Base-by-base conservation (phyloP, 164 flowering plant genomes). In the Annona squamosa region DNA sequence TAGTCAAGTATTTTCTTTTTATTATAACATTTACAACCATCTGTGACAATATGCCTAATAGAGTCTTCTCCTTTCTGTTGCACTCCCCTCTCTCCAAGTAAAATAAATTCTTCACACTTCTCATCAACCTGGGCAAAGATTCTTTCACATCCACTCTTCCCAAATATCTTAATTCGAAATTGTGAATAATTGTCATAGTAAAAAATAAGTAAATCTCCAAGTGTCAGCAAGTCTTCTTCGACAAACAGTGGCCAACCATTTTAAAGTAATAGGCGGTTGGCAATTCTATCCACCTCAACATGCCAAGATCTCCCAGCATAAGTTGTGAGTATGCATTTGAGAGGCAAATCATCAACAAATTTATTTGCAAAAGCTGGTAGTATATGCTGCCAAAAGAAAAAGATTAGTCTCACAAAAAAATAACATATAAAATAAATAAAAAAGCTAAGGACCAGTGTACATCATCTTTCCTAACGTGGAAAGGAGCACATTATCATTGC, bases 161-260 rank as follows among this genome's bases (percentile, higher is more conserved):
- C 79, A 68, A 76, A 74, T 46, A 82, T 42, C 46, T 19, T 48
- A 26, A 82, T 67, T 69, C 78, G 62, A 68, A 82, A 80, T 5
- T 19, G 46, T 5, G 61, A 61, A 67, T 76, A 16, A 19, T 76
- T 75, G 16, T 70, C 37, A 41, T 80, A 78, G 7, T 45, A 46
- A 43, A 82, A 82, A 41, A 78, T 68, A n/a, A 80, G 46, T 48
- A 82, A 66, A 0, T 82, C 81, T 52, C 78, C 85, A 65, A 62
- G 2, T 17, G 65, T 43, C 48, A 78, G 17, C 5, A 67, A 48
- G 63, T 72, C 65, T 41, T 74, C 76, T 37, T 68, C 59, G 46
- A 76, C 73, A 71, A 80, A 82, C 3, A 4, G 63, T 43, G 52
- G 43, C 82, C 82, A 82, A 48, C 82, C 85, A 18, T 66, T 67